Evolutionary conservation across 2,329 filamentous ascomycete species (phyloP).

Genomic region (Verticillium isaacii): DNA sequence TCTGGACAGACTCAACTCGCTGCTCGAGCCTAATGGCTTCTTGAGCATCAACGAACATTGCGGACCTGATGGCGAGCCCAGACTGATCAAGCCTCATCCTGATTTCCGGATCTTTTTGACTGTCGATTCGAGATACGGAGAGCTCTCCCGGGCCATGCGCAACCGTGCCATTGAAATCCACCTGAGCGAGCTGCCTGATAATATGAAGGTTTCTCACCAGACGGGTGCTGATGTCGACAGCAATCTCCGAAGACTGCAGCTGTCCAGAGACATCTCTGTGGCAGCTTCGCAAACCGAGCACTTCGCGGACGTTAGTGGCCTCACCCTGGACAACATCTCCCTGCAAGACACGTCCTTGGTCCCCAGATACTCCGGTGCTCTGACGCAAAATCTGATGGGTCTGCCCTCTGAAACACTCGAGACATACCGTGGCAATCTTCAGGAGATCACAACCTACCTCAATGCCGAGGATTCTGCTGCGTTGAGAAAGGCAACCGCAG

Average conservation of each 20-base stretch:
- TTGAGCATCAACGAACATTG: conserved; percentile 93
- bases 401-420: conserved; percentile 2
- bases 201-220: background rate
- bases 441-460: conserved; percentile 16
- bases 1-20: conserved; percentile 86
- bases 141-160: conserved; percentile 92
- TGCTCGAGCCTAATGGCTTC: conserved; percentile 84
- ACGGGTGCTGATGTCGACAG: conserved; percentile 38
- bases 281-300: conserved; percentile 14
- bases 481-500: conserved; percentile 27
- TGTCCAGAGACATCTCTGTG: conserved; percentile 26
- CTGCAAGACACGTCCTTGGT: conserved; percentile 38
- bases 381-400: background rate
- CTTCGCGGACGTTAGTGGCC: conserved; percentile 20
- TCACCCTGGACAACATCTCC: conserved; percentile 43
- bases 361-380: conserved; percentile 16
- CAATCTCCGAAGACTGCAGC: conserved; percentile 40
- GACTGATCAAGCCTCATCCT: conserved; percentile 74
- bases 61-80: conserved; percentile 72
- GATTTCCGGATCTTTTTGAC: conserved; percentile 92
- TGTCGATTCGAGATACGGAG: conserved; percentile 85
- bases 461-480: conserved; percentile 23
- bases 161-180: conserved; percentile 92
- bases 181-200: conserved; percentile 45
- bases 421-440: conserved; percentile 5